These are phyloP conservation scores for Saturnispora saitoi DNA, from an alignment of 805 yeast species.

Conservation along the genomic window DNA sequence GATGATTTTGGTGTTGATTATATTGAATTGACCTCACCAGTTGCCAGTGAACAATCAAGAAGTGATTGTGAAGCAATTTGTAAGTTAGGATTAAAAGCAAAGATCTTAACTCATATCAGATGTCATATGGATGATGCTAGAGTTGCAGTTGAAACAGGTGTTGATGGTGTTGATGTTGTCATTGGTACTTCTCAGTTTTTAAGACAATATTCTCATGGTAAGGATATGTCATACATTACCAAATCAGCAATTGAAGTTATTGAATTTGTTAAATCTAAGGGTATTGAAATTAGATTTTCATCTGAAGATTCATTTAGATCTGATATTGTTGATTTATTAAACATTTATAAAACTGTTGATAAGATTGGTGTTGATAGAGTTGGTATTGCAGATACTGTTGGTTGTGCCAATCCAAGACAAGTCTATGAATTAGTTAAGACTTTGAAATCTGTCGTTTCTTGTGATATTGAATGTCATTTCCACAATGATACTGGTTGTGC, in stretches of 20 bases:
- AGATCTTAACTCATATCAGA: slow-evolving; percentile 92
- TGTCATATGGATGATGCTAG: slow-evolving; percentile 99
- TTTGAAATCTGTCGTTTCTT: slow-evolving; percentile 82
- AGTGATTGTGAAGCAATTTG: slow-evolving; percentile 96
- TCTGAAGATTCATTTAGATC: slow-evolving; percentile 97
- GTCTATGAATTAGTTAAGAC: slow-evolving; percentile 95
- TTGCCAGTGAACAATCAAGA: slow-evolving; percentile 91
- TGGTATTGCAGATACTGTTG: slow-evolving; percentile 98
- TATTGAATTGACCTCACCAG: slow-evolving; percentile 95
- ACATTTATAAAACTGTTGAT: slow-evolving; percentile 93
- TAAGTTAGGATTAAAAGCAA: slow-evolving; percentile 91
- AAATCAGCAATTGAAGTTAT: slow-evolving; percentile 93
- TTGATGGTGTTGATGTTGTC: slow-evolving; percentile 97
- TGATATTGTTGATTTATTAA: slow-evolving; percentile 88
- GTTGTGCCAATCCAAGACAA: slow-evolving; percentile 98
- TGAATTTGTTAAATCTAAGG: slow-evolving; percentile 93
- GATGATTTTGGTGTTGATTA: slow-evolving; percentile 98
- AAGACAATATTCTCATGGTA: slow-evolving; percentile 93
- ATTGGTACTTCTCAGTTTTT: slow-evolving; percentile 95
- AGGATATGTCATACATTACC: slow-evolving; percentile 97
- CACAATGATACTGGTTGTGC: slow-evolving; percentile 99
- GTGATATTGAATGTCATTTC: slow-evolving; percentile 98
- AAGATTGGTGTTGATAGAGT: slow-evolving; percentile 97
- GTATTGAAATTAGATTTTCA: slow-evolving; percentile 92
- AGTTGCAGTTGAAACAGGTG: slow-evolving; percentile 97